Evolutionary conservation across 306 rosid genomes (phyloP), one percentile per base, ranked within the genome.

Genomic region (Oemleria cerasiformis): DNA sequence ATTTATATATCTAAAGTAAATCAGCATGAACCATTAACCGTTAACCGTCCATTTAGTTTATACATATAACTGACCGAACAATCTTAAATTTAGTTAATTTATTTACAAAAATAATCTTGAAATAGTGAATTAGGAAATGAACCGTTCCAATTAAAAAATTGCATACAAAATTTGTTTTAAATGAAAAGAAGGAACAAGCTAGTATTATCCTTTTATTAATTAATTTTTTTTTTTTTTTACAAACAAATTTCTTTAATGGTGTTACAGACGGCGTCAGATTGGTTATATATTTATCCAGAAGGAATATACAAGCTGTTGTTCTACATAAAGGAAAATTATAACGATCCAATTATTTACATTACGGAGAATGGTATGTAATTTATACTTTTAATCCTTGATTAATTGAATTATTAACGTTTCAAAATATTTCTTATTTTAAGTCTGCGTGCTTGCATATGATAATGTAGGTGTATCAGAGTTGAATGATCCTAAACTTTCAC

Each of bases 321-420:
- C 0, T 54, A 74, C 15, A 39, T 13, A 21, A 68, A 79, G 57
- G 4, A 45, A 0, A 50, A 55, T 38, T 73, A 73, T 14, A n/a
- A 63, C 5, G 19, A 79, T 56, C 75, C 83, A 0, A 0, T 14
- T 6, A 63, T 79, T 45, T 84, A 79, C 62, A 84, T 86, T 8
- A 84, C 82, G 17, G 87, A 87, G 67, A 87, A 84, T 73, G 88
- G 88, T 87, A 48, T 7, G 16, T 48, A 79, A 63, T 10, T 17
- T 40, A 4, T 7, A 42, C 45, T 42, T 42, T 42, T 42, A 42
- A 10, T 7, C 10, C 45, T 42, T 8, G 6, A 42, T n/a, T 50
- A 50, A 50, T 50, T 50, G 20, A 19, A 50, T 50, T 8, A 50
- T 17, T 8, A 50, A 50, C 8, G n/a, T 50, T 50, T 50, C 55